Evolutionary conservation across 2,329 filamentous ascomycete species (phyloP).

Genomic region (Penicillium sp.): DNA sequence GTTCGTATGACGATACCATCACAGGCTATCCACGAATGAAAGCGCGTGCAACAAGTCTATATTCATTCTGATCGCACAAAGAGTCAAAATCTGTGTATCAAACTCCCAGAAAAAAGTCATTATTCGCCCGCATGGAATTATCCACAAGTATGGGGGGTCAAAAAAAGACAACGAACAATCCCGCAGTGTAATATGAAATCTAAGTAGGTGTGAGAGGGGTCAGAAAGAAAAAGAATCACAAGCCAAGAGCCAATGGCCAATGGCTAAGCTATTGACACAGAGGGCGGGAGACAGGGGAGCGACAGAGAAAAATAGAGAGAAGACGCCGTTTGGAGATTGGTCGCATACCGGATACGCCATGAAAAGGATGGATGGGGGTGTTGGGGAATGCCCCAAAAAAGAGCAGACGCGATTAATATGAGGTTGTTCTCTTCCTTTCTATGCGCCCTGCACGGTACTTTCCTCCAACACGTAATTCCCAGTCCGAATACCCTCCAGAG

Average conservation of each 20-base stretch:
- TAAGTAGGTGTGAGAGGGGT: slow-evolving; percentile 18
- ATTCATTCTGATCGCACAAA: slow-evolving; percentile 15
- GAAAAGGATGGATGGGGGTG: slow-evolving; percentile 5
- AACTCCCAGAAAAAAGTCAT: slow-evolving; percentile 1
- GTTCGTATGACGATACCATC: not conserved
- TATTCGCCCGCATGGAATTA: slow-evolving; percentile 15
- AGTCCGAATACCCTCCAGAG: slow-evolving; percentile 59
- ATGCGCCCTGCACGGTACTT: slow-evolving; percentile 40
- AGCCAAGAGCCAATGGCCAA: not conserved
- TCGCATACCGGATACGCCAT: slow-evolving; percentile 35
- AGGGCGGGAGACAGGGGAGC: not conserved
- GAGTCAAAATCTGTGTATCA: not conserved
- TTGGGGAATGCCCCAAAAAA: slow-evolving; percentile 5
- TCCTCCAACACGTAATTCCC: slow-evolving; percentile 56
- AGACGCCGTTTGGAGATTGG: slow-evolving; percentile 23
- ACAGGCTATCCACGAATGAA: not conserved
- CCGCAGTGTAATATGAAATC: slow-evolving; percentile 12
- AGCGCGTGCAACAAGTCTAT: slow-evolving; percentile 2
- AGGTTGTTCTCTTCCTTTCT: slow-evolving; percentile 16
- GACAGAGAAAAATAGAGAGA: not conserved
- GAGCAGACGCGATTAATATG: slow-evolving; percentile 6
- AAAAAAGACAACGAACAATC: slow-evolving; percentile 3
- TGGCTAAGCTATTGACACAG: not conserved
- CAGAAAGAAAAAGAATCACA: slow-evolving; percentile 4
- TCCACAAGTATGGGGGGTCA: slow-evolving; percentile 13